Base-by-base conservation (phyloP, 139 green algal species). In the Chlamydomonas schloesseri region DNA sequence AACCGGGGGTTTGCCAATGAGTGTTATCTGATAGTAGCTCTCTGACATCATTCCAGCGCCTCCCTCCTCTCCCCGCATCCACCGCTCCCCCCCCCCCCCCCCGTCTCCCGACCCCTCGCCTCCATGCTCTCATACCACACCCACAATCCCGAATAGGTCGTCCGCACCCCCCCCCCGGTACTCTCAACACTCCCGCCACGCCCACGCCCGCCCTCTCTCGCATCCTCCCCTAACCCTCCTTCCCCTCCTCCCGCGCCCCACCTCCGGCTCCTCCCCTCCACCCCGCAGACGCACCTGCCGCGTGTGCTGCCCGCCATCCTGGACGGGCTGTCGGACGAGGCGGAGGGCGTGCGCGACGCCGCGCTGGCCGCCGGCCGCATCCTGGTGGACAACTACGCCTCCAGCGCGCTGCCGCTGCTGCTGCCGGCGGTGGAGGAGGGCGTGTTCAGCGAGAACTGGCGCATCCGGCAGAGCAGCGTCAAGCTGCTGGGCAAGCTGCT, bases 401-500 rank as follows among this genome's bases (percentile, higher is more conserved):
- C 88, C 73, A 93, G 75, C 29, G 89, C 92, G 4, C 88, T 99
- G 78, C 86, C 92, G n/a, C 88, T 99, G 86, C 91, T 99, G 86
- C 94, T 99, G 87, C 98, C 97, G 14, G 95, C 94, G 3, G 94
- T 99, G 68, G 97, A 99, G 93, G 91, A 94, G 53, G 96, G 96
- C n/a, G 93, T 98, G 1, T 91, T 95, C 64, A 87, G 90, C 57
- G 90, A 93, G 74, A 99, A 97, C 90, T 99, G 97, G 97, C 96
- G 98, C 83, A 99, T 99, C 90, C 74, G 98, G 13, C 96, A 99
- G 91, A 94, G 89, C 46, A 97, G 93, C 17, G 91, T 99, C 55
- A 96, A 99, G 90, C 93, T 99, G 53, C 94, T 99, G 57, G 98
- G 98, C 26, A 95, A 98, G 80, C 93, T 99, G 89, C 94, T 99